Evolutionary conservation across 768 basidiomycete species (phyloP).

Genomic region (Tulasnella sp.): DNA sequence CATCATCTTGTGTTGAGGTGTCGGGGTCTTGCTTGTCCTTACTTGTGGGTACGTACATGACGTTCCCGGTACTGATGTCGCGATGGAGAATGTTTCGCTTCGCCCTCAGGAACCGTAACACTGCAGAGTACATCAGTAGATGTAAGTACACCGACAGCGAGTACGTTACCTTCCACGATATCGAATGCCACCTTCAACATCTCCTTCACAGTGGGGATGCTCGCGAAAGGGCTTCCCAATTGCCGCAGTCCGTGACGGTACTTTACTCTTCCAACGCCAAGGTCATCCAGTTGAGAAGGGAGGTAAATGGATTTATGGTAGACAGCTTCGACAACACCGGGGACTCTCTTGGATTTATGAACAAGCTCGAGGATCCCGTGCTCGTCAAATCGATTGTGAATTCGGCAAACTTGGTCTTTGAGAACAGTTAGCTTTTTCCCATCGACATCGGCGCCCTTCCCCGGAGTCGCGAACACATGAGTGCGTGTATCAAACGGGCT

Average conservation of each 20-base stretch:
- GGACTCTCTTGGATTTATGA: constrained; percentile 3
- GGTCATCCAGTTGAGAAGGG: background rate
- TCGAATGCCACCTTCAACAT: constrained; percentile 7
- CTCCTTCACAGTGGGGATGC: constrained; percentile 2
- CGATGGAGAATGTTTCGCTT: constrained; percentile 8
- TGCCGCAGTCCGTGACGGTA: background rate
- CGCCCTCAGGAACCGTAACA: background rate
- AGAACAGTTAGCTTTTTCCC: background rate
- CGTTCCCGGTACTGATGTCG: constrained; percentile 3
- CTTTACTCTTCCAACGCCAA: background rate
- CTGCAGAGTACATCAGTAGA: background rate
- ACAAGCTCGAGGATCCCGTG: background rate
- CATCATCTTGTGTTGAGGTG: background rate
- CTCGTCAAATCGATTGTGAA: background rate
- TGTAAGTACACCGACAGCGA: background rate
- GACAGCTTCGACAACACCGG: background rate
- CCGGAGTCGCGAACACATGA: background rate
- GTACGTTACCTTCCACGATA: background rate
- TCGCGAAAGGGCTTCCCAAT: background rate
- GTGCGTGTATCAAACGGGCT: background rate
- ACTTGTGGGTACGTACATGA: background rate
- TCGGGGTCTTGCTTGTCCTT: background rate
- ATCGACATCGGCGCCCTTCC: background rate
- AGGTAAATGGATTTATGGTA: background rate
- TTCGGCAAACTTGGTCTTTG: constrained; percentile 1